Evolutionary conservation across 2,329 filamentous ascomycete genomes (phyloP), one percentile per base, ranked within the genome.

Genomic region (Pseudogymnoascus pannorum): DNA sequence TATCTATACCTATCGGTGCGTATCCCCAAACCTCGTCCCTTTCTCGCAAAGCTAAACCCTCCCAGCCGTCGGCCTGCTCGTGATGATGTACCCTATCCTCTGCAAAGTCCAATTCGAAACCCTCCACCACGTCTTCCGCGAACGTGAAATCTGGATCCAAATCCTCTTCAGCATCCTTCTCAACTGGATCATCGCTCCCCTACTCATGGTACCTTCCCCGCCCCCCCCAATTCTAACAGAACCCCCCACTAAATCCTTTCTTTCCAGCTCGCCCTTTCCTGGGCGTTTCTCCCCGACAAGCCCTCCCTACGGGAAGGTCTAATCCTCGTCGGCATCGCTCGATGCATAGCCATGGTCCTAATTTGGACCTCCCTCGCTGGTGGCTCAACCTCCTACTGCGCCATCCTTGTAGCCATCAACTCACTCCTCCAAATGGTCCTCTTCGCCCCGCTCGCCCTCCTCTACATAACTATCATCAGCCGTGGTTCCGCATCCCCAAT

Each of bases 21-120:
- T 72, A 24, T 14, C 2, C 20, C 2, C 3, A 12, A 22, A 9
- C 33, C 26, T 44, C 20, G 57, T 7, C 8, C 7, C 38, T 57
- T 9, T 22, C 29, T 29, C 24, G 36, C n/a, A 4, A 57, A 57
- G 29, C 35, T 59, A 18, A 35, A 26, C 9, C 22, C 22, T 12
- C 35, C 22, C 63, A 89, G 90, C 91, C 0, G 77, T 95, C 57
- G 91, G 91, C 0, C 76, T 96, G 0, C 79, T 96, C 1, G 86
- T 95, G 42, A 96, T 96, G 91, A 96, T 96, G 90, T 96, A 94
- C 70, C 92, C 91, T 0, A 95, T 96, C 63, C 77, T 96, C 0
- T 95, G 90, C 80, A 94, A 94, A 72, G 88, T 95, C 5, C 84
- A 84, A 40, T 94, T 85, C 73, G 91, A 95, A 72, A 82, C 83